Evolutionary conservation across 73 alveolate genomes (phyloP).

Genomic region (Symbiodinium pilosum): DNA sequence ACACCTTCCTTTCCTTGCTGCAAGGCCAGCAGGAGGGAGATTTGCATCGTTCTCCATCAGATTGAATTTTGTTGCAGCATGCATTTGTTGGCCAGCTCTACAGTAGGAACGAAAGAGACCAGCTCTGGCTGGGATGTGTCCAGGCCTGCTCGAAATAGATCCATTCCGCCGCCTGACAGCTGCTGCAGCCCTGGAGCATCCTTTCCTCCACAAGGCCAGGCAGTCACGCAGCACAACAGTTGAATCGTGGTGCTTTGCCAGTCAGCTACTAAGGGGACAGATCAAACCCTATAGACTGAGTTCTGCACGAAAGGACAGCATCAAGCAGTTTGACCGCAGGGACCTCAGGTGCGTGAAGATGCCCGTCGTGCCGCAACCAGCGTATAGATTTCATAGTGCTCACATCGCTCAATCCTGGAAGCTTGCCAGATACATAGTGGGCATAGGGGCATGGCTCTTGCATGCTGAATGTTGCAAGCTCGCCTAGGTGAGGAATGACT

Average conservation of each 20-base stretch:
- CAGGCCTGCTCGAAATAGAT: conserved; percentile 44
- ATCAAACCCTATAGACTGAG: too few species aligned
- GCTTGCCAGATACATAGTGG: too few species aligned
- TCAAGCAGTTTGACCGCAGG: neutral
- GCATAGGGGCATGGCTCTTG: too few species aligned
- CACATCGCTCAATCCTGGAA: too few species aligned
- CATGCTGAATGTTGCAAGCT: neutral
- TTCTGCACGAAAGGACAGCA: neutral
- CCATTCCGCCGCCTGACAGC: conserved; percentile 22
- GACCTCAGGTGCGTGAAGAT: neutral
- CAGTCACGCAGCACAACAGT: too few species aligned
- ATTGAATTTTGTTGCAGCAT: too few species aligned
- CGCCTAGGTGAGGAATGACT: neutral
- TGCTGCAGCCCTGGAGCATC: neutral
- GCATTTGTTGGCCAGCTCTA: too few species aligned
- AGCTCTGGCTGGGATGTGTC: neutral
- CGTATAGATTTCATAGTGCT: too few species aligned
- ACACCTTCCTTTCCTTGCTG: conserved; percentile 9
- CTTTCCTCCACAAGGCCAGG: conserved; percentile 41
- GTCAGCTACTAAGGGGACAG: too few species aligned
- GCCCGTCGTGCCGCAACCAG: too few species aligned
- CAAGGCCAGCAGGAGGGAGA: neutral
- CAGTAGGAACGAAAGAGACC: neutral
- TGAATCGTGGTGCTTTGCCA: too few species aligned
- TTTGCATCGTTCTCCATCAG: too few species aligned